phyloP scores from a whole-genome alignment of 805 yeast species.

The Saccharomycopsis oosterbeekiorum region DNA sequence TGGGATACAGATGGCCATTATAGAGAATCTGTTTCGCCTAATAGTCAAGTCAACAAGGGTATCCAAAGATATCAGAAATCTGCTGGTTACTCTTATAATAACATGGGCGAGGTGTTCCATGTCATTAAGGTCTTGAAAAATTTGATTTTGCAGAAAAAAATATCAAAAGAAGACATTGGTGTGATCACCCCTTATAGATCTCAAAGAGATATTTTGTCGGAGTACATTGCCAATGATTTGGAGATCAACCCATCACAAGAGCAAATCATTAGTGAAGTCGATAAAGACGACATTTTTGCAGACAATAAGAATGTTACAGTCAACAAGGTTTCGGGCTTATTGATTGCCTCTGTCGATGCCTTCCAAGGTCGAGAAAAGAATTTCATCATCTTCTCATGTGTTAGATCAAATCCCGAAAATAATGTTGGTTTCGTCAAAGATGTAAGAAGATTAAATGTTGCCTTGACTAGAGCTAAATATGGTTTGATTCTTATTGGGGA shows the following conservation, averaged over 20 bases:
- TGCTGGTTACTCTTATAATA: slow-evolving; percentile 50
- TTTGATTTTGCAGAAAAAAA: slow-evolving; percentile 44
- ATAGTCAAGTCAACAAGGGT: slow-evolving; percentile 27
- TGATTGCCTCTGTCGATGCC: slow-evolving; percentile 58
- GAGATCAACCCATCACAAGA: slow-evolving; percentile 45
- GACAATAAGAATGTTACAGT: slow-evolving; percentile 39
- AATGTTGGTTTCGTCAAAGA: slow-evolving; percentile 70
- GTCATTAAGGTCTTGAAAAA: slow-evolving; percentile 39
- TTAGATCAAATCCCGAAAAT: slow-evolving; percentile 62
- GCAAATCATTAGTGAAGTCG: slow-evolving; percentile 42
- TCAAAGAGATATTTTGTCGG: slow-evolving; percentile 55
- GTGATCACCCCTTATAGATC: slow-evolving; percentile 71
- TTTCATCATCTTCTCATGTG: slow-evolving; percentile 53
- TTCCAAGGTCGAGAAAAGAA: slow-evolving; percentile 75
- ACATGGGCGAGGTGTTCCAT: slow-evolving; percentile 41
- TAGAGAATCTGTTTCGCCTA: slow-evolving; percentile 40
- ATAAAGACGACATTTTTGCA: slow-evolving; percentile 47
- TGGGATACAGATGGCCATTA: slow-evolving; percentile 47
- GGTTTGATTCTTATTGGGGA: slow-evolving; percentile 59
- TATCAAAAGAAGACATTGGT: slow-evolving; percentile 44
- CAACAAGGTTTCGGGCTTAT: slow-evolving; percentile 35
- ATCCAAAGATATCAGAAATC: slow-evolving; percentile 30
- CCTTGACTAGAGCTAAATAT: slow-evolving; percentile 58
- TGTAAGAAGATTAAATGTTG: slow-evolving; percentile 56
- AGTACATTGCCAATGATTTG: slow-evolving; percentile 37